Evolutionary conservation across 163 green algal species (phyloP), one percentile per base, ranked within the genome.

Genomic region (Scenedesmus sp.): DNA sequence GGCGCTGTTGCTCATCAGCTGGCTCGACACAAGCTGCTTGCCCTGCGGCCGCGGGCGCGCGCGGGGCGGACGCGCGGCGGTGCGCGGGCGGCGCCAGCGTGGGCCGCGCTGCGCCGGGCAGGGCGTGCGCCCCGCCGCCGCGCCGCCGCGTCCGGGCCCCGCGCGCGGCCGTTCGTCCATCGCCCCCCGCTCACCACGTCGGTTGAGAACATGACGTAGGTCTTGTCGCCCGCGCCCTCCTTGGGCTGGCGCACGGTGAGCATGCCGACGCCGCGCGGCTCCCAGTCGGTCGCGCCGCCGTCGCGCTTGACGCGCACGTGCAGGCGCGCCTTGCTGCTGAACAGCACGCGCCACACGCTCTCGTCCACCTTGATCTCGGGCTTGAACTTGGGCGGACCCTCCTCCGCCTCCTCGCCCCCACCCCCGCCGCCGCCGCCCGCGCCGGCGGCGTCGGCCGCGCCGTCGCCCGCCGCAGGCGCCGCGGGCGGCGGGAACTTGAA

Each of bases 141-240:
- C n/a, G n/a, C n/a, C n/a, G n/a, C n/a, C n/a, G n/a, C n/a, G n/a
- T n/a, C n/a, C n/a, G n/a, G n/a, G n/a, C n/a, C n/a, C n/a, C n/a
- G n/a, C n/a, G n/a, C n/a, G n/a, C n/a, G n/a, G n/a, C n/a, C n/a
- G n/a, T n/a, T n/a, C n/a, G n/a, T n/a, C n/a, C n/a, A n/a, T n/a
- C n/a, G n/a, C n/a, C n/a, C n/a, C n/a, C 18, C 15, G 22, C 67
- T 50, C 29, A 78, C 75, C 53, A 34, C 66, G 18, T 83, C 75
- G 15, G 57, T 77, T 20, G 22, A 77, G 75, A 83, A 77, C 28
- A 70, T 70, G 22, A 83, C 15, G 56, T 67, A 70, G 33, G 63
- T 17, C 20, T 20, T 47, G 51, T 22, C 48, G 47, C 62, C 44
- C 47, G 31, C 36, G 53, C 62, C 50, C 63, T 65, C 45, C 62